Conservation (phyloP, 139 green algal species). For the Dunaliella primolecta region DNA sequence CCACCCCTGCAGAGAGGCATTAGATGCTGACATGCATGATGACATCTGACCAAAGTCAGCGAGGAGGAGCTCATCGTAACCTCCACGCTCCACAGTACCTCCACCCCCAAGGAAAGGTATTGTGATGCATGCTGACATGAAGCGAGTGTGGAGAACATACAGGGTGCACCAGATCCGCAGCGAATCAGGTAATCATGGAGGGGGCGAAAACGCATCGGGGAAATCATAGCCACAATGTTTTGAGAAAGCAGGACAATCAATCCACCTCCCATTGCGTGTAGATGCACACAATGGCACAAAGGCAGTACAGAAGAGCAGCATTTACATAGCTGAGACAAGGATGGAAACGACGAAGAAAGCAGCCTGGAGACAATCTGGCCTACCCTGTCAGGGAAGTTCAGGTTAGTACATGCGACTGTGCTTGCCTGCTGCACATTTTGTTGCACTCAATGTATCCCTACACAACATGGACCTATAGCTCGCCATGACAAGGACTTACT, state of each 20-base stretch:
- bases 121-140: conserved; percentile 31
- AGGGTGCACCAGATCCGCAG: neutral
- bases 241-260: neutral
- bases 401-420: neutral
- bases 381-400: neutral
- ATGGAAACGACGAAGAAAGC: no score
- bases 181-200: neutral
- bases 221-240: neutral
- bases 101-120: conserved; percentile 10
- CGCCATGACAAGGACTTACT: neutral
- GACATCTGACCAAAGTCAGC: conserved; percentile 27
- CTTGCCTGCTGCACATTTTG: neutral
- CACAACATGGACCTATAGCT: neutral
- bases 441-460: neutral
- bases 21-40: conserved; percentile 34
- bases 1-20: conserved; percentile 11
- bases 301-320: neutral
- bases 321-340: no score
- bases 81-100: conserved; percentile 45
- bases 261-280: no score
- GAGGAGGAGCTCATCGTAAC: conserved; percentile 49
- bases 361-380: no score
- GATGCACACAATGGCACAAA: no score
- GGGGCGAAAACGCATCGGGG: neutral
- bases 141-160: neutral